These are phyloP conservation scores for Grigorovia transvaalensis DNA, from an alignment of 805 yeast genomes.

Conservation along the genomic window DNA sequence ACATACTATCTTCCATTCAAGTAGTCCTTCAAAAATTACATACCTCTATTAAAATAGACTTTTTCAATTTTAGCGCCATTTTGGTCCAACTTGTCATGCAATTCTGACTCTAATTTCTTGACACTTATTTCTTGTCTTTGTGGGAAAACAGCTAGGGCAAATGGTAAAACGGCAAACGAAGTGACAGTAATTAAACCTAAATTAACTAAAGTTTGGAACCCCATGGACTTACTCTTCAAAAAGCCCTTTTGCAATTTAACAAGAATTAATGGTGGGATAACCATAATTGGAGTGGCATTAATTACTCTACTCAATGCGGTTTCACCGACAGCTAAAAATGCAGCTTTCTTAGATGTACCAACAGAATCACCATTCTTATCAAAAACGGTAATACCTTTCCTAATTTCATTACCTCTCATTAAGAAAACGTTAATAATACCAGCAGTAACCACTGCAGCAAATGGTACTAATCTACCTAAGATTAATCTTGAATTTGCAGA, in stretches of 20 bases:
- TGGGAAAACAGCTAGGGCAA: slow-evolving; percentile 93
- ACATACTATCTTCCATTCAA: not conserved
- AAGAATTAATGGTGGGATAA: slow-evolving; percentile 78
- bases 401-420: slow-evolving; percentile 92
- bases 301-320: slow-evolving; percentile 92
- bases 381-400: slow-evolving; percentile 67
- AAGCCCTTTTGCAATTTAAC: slow-evolving; percentile 65
- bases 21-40: slow-evolving; percentile 19
- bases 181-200: slow-evolving; percentile 79
- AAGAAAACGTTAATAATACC: slow-evolving; percentile 93
- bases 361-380: slow-evolving; percentile 56
- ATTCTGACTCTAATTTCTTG: slow-evolving; percentile 49
- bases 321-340: slow-evolving; percentile 88
- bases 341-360: slow-evolving; percentile 77
- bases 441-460: slow-evolving; percentile 97
- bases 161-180: slow-evolving; percentile 80
- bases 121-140: slow-evolving; percentile 63
- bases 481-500: slow-evolving; percentile 60
- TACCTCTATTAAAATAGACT: slow-evolving; percentile 90
- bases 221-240: slow-evolving; percentile 56
- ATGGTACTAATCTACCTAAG: slow-evolving; percentile 84
- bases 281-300: slow-evolving; percentile 97
- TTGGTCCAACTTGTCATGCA: slow-evolving; percentile 49
- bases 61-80: slow-evolving; percentile 46
- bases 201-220: slow-evolving; percentile 61